These are phyloP conservation scores for Monilinia vaccinii-corymbosi DNA, from an alignment of 2,329 filamentous ascomycete species.

Conservation along the genomic window DNA sequence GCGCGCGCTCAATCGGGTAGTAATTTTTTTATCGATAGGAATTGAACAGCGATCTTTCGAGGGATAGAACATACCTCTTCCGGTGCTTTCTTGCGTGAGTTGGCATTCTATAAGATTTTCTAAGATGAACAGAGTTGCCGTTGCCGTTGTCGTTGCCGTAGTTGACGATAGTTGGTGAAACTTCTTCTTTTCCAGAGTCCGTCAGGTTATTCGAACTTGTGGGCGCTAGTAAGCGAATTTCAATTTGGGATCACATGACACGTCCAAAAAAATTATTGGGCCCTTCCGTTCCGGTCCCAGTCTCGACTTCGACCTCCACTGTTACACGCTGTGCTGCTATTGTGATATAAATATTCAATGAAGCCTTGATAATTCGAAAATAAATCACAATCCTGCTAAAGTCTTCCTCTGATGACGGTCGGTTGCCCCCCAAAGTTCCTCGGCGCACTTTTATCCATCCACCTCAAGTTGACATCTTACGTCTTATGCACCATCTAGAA, in stretches of 20 bases:
- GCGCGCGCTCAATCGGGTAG: conserved; percentile 3
- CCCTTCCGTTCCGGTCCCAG: background rate
- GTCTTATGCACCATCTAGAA: background rate
- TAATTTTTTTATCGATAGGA: background rate
- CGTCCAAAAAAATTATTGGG: background rate
- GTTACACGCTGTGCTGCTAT: background rate
- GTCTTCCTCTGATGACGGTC: background rate
- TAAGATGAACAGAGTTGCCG: too few species aligned
- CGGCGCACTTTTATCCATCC: background rate
- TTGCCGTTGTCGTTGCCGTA: conserved; percentile 36
- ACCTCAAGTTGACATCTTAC: background rate
- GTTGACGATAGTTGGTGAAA: too few species aligned
- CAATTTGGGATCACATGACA: background rate
- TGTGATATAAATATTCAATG: background rate
- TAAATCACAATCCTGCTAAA: background rate
- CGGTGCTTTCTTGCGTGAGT: too few species aligned
- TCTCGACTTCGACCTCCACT: background rate
- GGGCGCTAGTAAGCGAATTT: conserved; percentile 7
- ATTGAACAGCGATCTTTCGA: conserved; percentile 1
- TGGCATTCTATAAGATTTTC: too few species aligned
- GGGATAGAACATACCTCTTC: conserved; percentile 45
- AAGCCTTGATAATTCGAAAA: background rate
- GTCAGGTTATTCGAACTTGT: conserved; percentile 6
- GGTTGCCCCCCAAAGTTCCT: background rate
- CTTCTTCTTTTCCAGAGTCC: too few species aligned